Percentiles rank a stretch among this genome's conserved stretches.
These are phyloP conservation scores for Sclerotinia minor DNA, from an alignment of 2,329 filamentous ascomycete species.

Conservation along the genomic window DNA sequence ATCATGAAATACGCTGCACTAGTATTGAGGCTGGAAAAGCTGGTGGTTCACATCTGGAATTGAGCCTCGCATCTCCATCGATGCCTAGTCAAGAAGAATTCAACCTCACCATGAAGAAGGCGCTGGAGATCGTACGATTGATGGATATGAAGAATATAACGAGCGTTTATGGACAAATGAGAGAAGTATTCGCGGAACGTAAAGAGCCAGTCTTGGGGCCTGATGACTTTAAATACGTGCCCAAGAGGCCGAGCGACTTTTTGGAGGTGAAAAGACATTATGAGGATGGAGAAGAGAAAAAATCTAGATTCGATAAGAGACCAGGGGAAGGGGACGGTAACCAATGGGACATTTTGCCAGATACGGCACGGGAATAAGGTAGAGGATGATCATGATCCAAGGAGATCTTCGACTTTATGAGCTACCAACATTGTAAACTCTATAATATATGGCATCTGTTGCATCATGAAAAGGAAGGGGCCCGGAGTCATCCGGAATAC, in stretches of 20 bases:
- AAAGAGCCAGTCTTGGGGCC: not conserved
- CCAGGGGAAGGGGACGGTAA: not conserved
- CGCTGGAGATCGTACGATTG: slow-evolving; percentile 25
- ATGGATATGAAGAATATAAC: slow-evolving; percentile 15
- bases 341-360: not conserved
- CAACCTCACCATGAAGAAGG: slow-evolving; percentile 30
- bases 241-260: slow-evolving; percentile 20
- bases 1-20: slow-evolving; percentile 36
- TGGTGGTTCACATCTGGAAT: slow-evolving; percentile 37
- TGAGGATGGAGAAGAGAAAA: not conserved
- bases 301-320: not conserved
- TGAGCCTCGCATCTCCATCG: slow-evolving; percentile 31
- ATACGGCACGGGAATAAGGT: not conserved
- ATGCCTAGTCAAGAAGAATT: slow-evolving; percentile 14
- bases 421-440: not conserved
- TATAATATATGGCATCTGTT: slow-evolving; percentile 20
- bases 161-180: not conserved
- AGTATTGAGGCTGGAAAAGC: slow-evolving; percentile 40
- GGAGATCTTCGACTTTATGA: not conserved
- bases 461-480: not conserved
- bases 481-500: not conserved
- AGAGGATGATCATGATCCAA: not conserved
- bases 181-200: slow-evolving; percentile 8
- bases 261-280: slow-evolving; percentile 1
- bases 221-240: slow-evolving; percentile 15